Percentiles rank a stretch among this genome's conserved stretches.
phyloP scores from a whole-genome alignment of 2,329 filamentous ascomycete species.

The Alternaria panax region DNA sequence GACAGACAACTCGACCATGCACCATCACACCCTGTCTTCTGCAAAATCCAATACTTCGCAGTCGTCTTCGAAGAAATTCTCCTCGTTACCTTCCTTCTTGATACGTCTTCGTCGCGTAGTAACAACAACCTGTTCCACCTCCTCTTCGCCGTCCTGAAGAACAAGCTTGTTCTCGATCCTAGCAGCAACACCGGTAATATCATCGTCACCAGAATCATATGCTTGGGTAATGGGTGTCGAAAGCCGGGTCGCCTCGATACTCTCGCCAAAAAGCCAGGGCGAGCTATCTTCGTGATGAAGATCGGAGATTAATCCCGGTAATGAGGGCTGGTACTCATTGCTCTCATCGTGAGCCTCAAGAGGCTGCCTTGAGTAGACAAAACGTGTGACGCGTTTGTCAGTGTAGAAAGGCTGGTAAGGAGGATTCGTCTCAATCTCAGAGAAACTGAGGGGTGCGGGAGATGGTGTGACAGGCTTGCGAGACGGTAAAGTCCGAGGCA shows the following conservation, averaged over 20 bases:
- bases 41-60: slow-evolving; percentile 92
- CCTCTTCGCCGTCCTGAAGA: slow-evolving; percentile 62
- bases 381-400: slow-evolving; percentile 81
- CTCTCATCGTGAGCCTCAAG: slow-evolving; percentile 29
- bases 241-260: slow-evolving; percentile 57
- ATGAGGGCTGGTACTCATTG: slow-evolving; percentile 31
- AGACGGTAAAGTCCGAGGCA: slow-evolving; percentile 40
- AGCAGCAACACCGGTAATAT: slow-evolving; percentile 59
- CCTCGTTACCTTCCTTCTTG: slow-evolving; percentile 63
- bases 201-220: slow-evolving; percentile 48
- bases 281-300: slow-evolving; percentile 47
- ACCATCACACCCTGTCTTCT: slow-evolving; percentile 58
- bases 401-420: slow-evolving; percentile 97
- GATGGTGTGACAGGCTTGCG: slow-evolving; percentile 29
- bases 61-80: slow-evolving; percentile 87
- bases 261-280: slow-evolving; percentile 63
- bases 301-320: slow-evolving; percentile 33
- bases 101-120: slow-evolving; percentile 75
- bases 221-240: slow-evolving; percentile 48
- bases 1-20: fast-evolving
- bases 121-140: slow-evolving; percentile 80
- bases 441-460: slow-evolving; percentile 66
- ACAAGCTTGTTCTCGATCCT: slow-evolving; percentile 52
- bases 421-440: slow-evolving; percentile 93
- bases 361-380: slow-evolving; percentile 63